A percentile compares a stretch with the other conserved stretches of the same genome.
Evolutionary conservation across 805 yeast genomes (phyloP).

Genomic region (Ogataea paradorogensis): DNA sequence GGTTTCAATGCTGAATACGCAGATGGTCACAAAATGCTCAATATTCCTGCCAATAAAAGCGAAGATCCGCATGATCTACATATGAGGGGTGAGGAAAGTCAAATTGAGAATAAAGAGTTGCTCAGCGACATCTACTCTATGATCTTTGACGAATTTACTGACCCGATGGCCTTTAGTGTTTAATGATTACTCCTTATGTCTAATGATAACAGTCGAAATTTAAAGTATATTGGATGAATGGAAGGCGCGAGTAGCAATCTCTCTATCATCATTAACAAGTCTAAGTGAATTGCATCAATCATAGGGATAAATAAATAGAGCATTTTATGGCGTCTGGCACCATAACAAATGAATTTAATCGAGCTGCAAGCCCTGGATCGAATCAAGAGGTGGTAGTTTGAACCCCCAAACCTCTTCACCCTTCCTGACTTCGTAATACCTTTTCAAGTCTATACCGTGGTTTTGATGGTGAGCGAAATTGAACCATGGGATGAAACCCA

Average conservation of each 20-base stretch:
- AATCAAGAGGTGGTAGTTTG: conserved; percentile 42
- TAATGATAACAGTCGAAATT: background rate
- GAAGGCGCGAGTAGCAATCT: too few relatives aligned
- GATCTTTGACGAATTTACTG: conserved; percentile 44
- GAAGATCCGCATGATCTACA: background rate
- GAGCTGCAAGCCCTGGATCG: background rate
- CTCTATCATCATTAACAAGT: too few relatives aligned
- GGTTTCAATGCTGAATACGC: background rate
- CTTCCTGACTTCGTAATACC: conserved; percentile 53
- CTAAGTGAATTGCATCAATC: conserved; percentile 9
- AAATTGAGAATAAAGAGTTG: conserved; percentile 27
- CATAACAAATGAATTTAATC: background rate
- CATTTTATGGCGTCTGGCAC: background rate
- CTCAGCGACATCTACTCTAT: conserved; percentile 43
- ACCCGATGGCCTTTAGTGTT: conserved; percentile 34
- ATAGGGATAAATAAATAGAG: background rate
- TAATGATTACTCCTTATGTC: background rate
- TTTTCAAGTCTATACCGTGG: conserved; percentile 72
- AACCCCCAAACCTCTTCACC: conserved; percentile 61
- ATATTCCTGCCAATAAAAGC: background rate
- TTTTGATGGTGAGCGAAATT: conserved; percentile 76
- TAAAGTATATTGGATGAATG: background rate
- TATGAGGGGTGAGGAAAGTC: background rate
- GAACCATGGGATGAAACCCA: conserved; percentile 76
- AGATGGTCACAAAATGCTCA: background rate